phyloP scores from a whole-genome alignment of 768 basidiomycete species.

The Megacollybia marginata region DNA sequence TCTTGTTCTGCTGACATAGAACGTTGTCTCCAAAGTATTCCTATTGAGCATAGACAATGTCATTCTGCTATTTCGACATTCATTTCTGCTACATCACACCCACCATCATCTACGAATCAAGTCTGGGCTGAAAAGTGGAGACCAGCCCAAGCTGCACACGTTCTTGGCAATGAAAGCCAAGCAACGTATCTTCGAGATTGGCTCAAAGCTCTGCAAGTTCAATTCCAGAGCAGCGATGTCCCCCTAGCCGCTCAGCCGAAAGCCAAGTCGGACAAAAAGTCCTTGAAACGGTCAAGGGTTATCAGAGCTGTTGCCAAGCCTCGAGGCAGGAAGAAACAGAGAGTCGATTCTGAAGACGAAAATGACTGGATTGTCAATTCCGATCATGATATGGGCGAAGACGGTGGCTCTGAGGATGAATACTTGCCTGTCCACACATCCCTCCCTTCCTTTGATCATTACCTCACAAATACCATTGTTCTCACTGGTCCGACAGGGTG shows the following conservation, averaged over 20 bases:
- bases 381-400: conserved; percentile 27
- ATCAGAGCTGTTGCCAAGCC: conserved; percentile 44
- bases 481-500: conserved; percentile 75
- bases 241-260: conserved; percentile 8
- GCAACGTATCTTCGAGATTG: conserved; percentile 72
- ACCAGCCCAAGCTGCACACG: conserved; percentile 64
- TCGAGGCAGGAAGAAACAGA: conserved; percentile 45
- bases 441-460: neutral
- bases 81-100: conserved; percentile 2
- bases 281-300: conserved; percentile 52
- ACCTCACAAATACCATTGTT: conserved; percentile 81
- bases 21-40: conserved; percentile 15
- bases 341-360: conserved; percentile 47
- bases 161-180: conserved; percentile 70
- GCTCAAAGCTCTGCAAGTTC: conserved; percentile 64
- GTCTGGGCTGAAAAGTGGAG: conserved; percentile 74
- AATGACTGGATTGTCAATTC: conserved; percentile 50
- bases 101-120: conserved; percentile 12
- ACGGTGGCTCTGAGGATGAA: conserved; percentile 11
- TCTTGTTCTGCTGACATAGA: neutral
- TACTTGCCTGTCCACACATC: neutral
- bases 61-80: conserved; percentile 49
- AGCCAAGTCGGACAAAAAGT: conserved; percentile 23
- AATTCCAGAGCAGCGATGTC: conserved; percentile 22
- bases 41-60: conserved; percentile 22